Evolutionary conservation across 306 rosid genomes (phyloP).

Genomic region (Albizia julibrissin): DNA sequence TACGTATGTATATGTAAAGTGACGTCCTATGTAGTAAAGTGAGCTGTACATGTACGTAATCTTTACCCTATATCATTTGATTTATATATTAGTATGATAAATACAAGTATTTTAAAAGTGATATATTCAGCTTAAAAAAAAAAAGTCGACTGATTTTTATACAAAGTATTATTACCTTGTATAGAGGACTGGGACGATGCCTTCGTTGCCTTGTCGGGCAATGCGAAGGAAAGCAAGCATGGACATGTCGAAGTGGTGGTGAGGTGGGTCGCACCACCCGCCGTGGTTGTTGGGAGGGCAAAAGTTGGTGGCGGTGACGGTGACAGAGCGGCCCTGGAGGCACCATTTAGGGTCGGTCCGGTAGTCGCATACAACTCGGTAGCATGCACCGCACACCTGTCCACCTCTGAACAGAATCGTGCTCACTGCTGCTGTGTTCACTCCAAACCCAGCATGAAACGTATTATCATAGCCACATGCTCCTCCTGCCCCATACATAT

Average conservation of each 20-base stretch:
- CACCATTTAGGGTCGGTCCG: constrained; percentile 74
- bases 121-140: too few species aligned
- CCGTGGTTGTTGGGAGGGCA: constrained; percentile 86
- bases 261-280: constrained; percentile 89
- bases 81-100: too few species aligned
- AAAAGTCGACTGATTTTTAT: too few species aligned
- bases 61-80: too few species aligned
- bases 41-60: too few species aligned
- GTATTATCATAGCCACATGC: constrained; percentile 85
- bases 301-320: constrained; percentile 71
- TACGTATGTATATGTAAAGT: too few species aligned
- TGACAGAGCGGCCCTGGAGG: constrained; percentile 46
- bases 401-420: constrained; percentile 63
- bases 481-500: constrained; percentile 55
- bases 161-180: constrained; percentile 39
- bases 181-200: constrained; percentile 76
- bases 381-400: constrained; percentile 85
- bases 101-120: too few species aligned
- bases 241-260: constrained; percentile 86
- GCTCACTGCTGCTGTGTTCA: constrained; percentile 81
- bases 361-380: constrained; percentile 67
- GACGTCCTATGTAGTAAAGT: too few species aligned
- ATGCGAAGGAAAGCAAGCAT: constrained; percentile 67
- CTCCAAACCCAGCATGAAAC: constrained; percentile 77
- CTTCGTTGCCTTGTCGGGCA: constrained; percentile 83